These are phyloP conservation scores for Entomortierella chlamydospora DNA, from an alignment of 192 early-diverging fungal species.

Conservation along the genomic window DNA sequence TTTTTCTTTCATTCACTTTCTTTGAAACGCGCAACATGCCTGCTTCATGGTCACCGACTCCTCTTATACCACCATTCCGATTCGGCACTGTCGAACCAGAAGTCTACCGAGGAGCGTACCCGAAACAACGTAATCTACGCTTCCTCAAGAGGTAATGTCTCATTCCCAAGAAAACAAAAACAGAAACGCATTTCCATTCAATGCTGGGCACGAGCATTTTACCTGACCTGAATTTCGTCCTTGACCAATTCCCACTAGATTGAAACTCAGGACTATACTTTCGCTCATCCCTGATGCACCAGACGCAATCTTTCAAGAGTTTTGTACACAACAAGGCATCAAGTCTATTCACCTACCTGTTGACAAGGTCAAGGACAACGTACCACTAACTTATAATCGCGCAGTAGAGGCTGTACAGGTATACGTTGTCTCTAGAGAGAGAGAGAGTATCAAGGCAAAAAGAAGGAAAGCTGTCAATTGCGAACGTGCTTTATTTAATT, in stretches of 20 bases:
- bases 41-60: conserved; percentile 45
- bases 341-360: conserved; percentile 75
- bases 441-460: neutral
- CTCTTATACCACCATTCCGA: conserved; percentile 83
- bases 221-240: too few relatives aligned
- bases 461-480: neutral
- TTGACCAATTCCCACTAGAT: conserved; percentile 48
- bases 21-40: conserved; percentile 40
- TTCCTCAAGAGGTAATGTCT: conserved; percentile 77
- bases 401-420: conserved; percentile 75
- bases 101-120: conserved; percentile 90
- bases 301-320: conserved; percentile 67
- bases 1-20: too few relatives aligned
- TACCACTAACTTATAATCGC: conserved; percentile 82
- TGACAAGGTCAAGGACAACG: conserved; percentile 87
- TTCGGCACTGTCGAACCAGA: conserved; percentile 88
- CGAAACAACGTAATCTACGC: conserved; percentile 84
- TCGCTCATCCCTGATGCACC: conserved; percentile 85
- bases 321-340: conserved; percentile 75
- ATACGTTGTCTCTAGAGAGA: neutral
- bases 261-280: conserved; percentile 83
- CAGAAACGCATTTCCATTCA: too few relatives aligned
- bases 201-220: neutral
- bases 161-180: neutral
- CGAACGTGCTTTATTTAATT: neutral